Conservation (phyloP, 2,329 filamentous ascomycete genomes). For the Nothopassalora personata region DNA sequence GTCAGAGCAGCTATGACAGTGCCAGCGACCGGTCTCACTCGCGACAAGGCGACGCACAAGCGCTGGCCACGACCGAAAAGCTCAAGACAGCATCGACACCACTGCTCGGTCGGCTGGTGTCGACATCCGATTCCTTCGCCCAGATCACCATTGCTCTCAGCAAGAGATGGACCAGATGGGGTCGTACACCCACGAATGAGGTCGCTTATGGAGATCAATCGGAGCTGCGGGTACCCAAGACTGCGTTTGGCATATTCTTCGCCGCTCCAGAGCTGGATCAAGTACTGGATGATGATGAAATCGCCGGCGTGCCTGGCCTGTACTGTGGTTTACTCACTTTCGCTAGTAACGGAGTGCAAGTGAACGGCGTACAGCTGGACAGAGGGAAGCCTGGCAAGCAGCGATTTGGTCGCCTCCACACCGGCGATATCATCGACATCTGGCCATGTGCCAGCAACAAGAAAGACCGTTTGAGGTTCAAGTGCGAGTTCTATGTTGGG, state of each 20-base stretch:
- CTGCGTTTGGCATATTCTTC: constrained; percentile 69
- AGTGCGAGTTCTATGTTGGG: constrained; percentile 11
- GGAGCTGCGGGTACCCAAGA: constrained; percentile 72
- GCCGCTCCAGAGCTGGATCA: constrained; percentile 65
- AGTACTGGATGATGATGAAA: constrained; percentile 47
- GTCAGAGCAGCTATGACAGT: neutral
- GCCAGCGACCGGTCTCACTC: neutral
- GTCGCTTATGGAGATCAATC: constrained; percentile 56
- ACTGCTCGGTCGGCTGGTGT: constrained; percentile 61
- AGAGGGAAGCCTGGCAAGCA: constrained; percentile 47
- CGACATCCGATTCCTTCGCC: constrained; percentile 60
- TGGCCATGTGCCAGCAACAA: constrained; percentile 45
- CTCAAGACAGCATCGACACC: constrained; percentile 1
- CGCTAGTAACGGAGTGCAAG: constrained; percentile 65
- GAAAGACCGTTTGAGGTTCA: constrained; percentile 8
- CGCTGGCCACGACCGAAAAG: neutral
- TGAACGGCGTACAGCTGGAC: constrained; percentile 68
- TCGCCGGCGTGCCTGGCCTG: constrained; percentile 49
- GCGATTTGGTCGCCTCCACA: constrained; percentile 63
- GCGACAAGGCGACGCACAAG: too few relatives aligned
- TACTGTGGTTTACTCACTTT: constrained; percentile 75
- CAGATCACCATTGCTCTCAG: constrained; percentile 61
- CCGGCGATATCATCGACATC: constrained; percentile 71
- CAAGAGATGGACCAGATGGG: constrained; percentile 68
- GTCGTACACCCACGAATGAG: constrained; percentile 65